A percentile compares a stretch with the other conserved stretches of the same genome.
Evolutionary conservation across 306 rosid species (phyloP).

Genomic region (Castanopsis chinensis): DNA sequence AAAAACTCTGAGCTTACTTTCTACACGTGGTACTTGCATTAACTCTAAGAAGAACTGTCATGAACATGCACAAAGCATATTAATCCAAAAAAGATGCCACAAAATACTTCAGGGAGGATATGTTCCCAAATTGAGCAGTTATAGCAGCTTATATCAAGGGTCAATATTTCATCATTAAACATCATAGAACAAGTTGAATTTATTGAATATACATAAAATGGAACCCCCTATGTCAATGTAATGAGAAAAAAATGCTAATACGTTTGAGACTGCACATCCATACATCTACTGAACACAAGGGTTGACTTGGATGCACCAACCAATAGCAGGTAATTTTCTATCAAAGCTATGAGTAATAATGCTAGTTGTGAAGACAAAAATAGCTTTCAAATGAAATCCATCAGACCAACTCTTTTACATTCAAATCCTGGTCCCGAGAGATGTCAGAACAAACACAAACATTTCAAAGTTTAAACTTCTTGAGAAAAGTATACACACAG

Average conservation of each 20-base stretch:
- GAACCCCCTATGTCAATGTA: not conserved
- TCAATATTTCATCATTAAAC: not conserved
- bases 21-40: conserved; percentile 92
- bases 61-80: conserved; percentile 11
- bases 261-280: not conserved
- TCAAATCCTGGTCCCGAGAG: not conserved
- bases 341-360: not conserved
- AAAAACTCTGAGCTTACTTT: conserved; percentile 84
- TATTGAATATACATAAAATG: not conserved
- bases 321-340: not conserved
- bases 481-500: not conserved
- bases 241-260: not conserved
- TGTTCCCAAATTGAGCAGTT: not conserved
- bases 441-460: not conserved
- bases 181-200: not conserved
- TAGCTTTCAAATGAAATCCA: not conserved
- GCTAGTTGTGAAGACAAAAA: not conserved
- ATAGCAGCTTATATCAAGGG: conserved; percentile 3
- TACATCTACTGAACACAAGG: not conserved
- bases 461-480: not conserved
- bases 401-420: not conserved
- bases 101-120: conserved; percentile 13
- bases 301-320: not conserved
- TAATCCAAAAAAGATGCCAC: conserved; percentile 12
- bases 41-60: conserved; percentile 73